phyloP scores from a whole-genome alignment of 768 basidiomycete genomes.

The Cystofilobasidium macerans region DNA sequence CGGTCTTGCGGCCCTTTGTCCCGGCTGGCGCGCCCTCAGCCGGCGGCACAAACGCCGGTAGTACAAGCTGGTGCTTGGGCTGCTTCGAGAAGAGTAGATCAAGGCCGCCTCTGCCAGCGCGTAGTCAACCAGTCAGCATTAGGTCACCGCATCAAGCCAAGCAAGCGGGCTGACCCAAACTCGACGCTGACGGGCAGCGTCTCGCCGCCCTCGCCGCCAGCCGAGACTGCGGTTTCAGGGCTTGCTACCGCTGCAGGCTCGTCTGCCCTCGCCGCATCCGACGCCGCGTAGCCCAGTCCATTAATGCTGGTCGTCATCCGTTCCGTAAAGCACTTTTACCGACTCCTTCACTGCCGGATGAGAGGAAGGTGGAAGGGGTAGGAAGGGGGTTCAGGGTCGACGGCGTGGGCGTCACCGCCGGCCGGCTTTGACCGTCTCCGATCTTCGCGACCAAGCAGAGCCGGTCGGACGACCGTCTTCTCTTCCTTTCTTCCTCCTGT shows the following conservation, averaged over 20 bases:
- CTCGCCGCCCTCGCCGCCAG: neutral
- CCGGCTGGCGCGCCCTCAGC: neutral
- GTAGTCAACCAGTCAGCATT: neutral
- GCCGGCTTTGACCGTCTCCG: too few species aligned
- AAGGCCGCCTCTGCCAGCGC: conserved; percentile 18
- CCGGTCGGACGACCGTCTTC: too few species aligned
- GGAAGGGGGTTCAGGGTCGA: too few species aligned
- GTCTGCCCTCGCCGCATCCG: neutral
- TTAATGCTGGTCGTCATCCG: neutral
- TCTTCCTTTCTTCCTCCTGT: too few species aligned
- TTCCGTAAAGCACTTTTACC: too few species aligned
- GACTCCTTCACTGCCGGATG: too few species aligned
- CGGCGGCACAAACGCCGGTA: conserved; percentile 8
- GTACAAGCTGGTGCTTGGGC: conserved; percentile 16
- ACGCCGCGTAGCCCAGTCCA: conserved; percentile 17
- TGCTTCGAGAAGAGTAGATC: conserved; percentile 25
- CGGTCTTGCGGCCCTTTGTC: conserved; percentile 42
- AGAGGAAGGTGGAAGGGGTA: too few species aligned
- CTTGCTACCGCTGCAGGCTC: neutral
- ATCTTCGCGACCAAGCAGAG: too few species aligned
- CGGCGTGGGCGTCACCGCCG: too few species aligned
- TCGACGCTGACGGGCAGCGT: conserved; percentile 20
- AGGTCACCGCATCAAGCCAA: neutral
- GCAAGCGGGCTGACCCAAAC: conserved; percentile 20
- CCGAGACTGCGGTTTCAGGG: neutral